These are phyloP conservation scores for Hypoxylon crocopeplum DNA, from an alignment of 495 filamentous ascomycete genomes.

Conservation along the genomic window DNA sequence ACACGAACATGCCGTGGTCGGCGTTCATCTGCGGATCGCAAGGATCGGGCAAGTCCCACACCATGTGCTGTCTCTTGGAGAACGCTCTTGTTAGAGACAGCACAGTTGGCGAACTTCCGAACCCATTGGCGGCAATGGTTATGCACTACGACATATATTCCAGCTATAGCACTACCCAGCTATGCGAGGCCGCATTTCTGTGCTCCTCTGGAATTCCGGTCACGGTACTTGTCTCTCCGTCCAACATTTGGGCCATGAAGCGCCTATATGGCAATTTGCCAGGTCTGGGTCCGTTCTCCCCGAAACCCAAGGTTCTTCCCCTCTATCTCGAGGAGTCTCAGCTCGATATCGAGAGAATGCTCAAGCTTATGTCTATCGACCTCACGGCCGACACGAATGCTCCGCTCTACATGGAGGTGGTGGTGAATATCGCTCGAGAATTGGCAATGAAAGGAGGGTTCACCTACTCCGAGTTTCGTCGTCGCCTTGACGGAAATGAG, in stretches of 20 bases:
- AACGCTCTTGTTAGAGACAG: slow-evolving; percentile 49
- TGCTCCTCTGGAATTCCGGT: slow-evolving; percentile 54
- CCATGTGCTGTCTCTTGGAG: slow-evolving; percentile 66
- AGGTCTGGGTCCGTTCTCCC: slow-evolving; percentile 31
- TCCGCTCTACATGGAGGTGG: slow-evolving; percentile 62
- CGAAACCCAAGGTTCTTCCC: slow-evolving; percentile 50
- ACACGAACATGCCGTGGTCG: slow-evolving; percentile 62
- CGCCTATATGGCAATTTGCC: slow-evolving; percentile 38
- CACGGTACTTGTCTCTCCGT: slow-evolving; percentile 61
- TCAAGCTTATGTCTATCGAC: slow-evolving; percentile 63
- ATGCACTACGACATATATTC: slow-evolving; percentile 63
- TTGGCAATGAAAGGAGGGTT: slow-evolving; percentile 46
- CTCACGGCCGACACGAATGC: slow-evolving; percentile 35
- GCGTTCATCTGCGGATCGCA: slow-evolving; percentile 70
- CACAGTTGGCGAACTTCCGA: slow-evolving; percentile 10
- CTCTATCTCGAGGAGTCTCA: slow-evolving; percentile 56
- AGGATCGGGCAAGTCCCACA: slow-evolving; percentile 69
- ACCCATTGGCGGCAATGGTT: slow-evolving; percentile 59
- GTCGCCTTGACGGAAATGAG: slow-evolving; percentile 32
- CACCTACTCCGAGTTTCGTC: slow-evolving; percentile 51
- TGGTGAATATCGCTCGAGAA: slow-evolving; percentile 54
- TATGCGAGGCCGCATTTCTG: slow-evolving; percentile 66
- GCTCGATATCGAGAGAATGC: slow-evolving; percentile 58
- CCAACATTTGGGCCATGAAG: slow-evolving; percentile 46
- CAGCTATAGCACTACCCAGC: slow-evolving; percentile 42